These are phyloP conservation scores for Meyerozyma smithsonii DNA, from an alignment of 1,139 yeast species.

Conservation along the genomic window DNA sequence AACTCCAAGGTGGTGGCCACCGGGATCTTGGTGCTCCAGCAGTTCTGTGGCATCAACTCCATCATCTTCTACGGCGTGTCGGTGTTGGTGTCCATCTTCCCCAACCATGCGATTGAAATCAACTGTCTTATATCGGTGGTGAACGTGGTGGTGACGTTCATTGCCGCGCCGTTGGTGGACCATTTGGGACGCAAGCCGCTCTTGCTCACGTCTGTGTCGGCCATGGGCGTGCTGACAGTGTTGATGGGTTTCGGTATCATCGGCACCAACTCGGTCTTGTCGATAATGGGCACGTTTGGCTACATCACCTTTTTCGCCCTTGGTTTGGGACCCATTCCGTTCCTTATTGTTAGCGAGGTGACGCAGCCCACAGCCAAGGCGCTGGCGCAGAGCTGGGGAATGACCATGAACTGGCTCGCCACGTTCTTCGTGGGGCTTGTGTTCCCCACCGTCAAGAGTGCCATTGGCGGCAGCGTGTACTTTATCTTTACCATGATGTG, in stretches of 20 bases:
- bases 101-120: constrained; percentile 61
- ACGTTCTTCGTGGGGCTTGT: constrained; percentile 76
- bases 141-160: constrained; percentile 68
- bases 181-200: constrained; percentile 71
- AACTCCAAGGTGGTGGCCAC: constrained; percentile 65
- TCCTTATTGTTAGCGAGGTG: constrained; percentile 81
- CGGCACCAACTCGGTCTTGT: constrained; percentile 40
- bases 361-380: constrained; percentile 78
- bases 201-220: constrained; percentile 54
- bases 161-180: constrained; percentile 71
- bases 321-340: constrained; percentile 95
- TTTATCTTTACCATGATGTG: constrained; percentile 63
- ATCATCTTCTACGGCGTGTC: constrained; percentile 90
- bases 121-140: constrained; percentile 71
- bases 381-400: constrained; percentile 89
- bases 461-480: constrained; percentile 78
- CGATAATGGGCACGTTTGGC: constrained; percentile 62
- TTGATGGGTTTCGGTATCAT: constrained; percentile 66
- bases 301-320: constrained; percentile 83
- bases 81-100: constrained; percentile 64
- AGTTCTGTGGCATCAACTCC: constrained; percentile 87
- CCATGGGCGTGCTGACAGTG: constrained; percentile 67
- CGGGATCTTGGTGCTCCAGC: constrained; percentile 80
- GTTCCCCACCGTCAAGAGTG: constrained; percentile 67
- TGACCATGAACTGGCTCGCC: constrained; percentile 85